A percentile compares a stretch with the other conserved stretches of the same genome.
Evolutionary conservation across 495 filamentous ascomycete genomes (phyloP).

Genomic region (Elasticomyces elasticus): DNA sequence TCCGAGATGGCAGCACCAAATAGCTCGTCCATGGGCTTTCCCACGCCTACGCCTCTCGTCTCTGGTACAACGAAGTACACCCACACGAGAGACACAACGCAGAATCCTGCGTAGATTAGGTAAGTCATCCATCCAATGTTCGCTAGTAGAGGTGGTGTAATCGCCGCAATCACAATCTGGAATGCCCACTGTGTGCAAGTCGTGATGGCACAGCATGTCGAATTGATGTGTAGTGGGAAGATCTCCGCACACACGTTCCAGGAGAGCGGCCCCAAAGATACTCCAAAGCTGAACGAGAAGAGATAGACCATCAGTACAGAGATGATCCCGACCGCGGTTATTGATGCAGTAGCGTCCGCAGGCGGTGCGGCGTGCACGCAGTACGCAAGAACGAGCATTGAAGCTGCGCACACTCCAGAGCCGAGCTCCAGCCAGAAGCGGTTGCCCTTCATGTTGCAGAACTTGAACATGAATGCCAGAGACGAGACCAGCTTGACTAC

Average conservation of each 20-base stretch:
- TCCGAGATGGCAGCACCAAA: background rate
- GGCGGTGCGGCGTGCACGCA: background rate
- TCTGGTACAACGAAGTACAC: constrained; percentile 3
- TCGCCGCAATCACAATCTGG: constrained; percentile 6
- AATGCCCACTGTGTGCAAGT: constrained; percentile 9
- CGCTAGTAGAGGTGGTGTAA: constrained; percentile 6
- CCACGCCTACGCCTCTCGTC: constrained; percentile 3
- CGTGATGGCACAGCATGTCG: constrained; percentile 13
- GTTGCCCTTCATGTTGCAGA: constrained; percentile 1
- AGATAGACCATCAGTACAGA: constrained; percentile 11
- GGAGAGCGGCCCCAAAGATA: constrained; percentile 2
- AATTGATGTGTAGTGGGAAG: constrained; percentile 8
- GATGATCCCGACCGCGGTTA: background rate
- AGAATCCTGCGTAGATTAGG: constrained; percentile 3
- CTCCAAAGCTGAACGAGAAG: constrained; percentile 6
- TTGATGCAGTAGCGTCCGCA: background rate
- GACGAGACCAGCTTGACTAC: constrained; percentile 11
- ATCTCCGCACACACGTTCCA: constrained; percentile 16
- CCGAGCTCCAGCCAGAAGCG: constrained; percentile 16
- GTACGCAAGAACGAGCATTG: constrained; percentile 10
- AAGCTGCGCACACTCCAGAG: constrained; percentile 1
- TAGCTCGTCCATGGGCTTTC: constrained; percentile 7
- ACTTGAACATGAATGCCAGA: constrained; percentile 15
- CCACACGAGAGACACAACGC: constrained; percentile 4
- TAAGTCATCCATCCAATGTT: constrained; percentile 4